phyloP scores from a whole-genome alignment of 306 rosid genomes.

The Clitoria ternatea region DNA sequence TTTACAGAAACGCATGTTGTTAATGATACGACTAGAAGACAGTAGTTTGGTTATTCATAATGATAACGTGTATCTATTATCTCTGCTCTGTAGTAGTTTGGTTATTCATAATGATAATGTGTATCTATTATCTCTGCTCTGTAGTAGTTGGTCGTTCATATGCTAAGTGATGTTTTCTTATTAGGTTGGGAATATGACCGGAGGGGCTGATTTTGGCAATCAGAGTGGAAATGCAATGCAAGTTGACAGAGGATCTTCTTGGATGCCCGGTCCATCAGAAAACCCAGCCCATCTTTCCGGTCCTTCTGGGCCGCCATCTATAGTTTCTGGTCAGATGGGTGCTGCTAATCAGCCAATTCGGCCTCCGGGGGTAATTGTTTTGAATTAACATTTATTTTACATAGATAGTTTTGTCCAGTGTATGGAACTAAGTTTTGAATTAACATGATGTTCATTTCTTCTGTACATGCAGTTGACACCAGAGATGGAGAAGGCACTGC shows the following conservation, averaged over 20 bases:
- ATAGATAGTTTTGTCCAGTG: neutral
- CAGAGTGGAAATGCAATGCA: conserved; percentile 70
- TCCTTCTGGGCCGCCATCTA: conserved; percentile 46
- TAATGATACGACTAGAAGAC: conserved; percentile 2
- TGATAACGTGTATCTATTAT: neutral
- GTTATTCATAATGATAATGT: neutral
- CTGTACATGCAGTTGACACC: conserved; percentile 58
- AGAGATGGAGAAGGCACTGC: conserved; percentile 92
- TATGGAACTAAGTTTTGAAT: neutral
- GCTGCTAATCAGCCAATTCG: conserved; percentile 56
- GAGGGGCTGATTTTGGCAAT: conserved; percentile 65
- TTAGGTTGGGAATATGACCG: conserved; percentile 62
- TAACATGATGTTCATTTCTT: conserved; percentile 28
- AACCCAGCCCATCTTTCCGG: conserved; percentile 56
- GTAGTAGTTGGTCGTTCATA: conserved; percentile 5
- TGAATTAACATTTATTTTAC: conserved; percentile 9
- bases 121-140: neutral
- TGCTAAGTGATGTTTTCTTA: conserved; percentile 21
- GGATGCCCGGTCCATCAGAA: conserved; percentile 66
- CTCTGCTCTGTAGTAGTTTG: conserved; percentile 6
- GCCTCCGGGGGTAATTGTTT: conserved; percentile 41
- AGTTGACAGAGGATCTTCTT: conserved; percentile 67
- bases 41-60: neutral
- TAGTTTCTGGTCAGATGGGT: conserved; percentile 55
- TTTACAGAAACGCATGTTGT: neutral